Evolutionary conservation across 768 basidiomycete genomes (phyloP).

Genomic region (Boletus huronensis): DNA sequence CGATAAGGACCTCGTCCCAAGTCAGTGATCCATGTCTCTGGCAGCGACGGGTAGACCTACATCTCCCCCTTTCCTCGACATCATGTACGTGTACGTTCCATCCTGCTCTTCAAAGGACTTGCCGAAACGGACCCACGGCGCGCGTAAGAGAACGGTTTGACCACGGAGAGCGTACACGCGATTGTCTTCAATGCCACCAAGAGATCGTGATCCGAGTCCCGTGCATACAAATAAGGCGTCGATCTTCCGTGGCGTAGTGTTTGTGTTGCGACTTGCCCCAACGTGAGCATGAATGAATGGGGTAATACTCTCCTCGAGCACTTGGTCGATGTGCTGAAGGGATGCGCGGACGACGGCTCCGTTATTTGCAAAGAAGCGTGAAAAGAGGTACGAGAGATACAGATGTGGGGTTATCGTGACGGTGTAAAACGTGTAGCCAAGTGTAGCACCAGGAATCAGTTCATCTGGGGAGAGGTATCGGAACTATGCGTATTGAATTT

Average conservation of each 20-base stretch:
- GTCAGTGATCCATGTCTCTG: not conserved
- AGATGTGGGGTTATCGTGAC: slow-evolving; percentile 61
- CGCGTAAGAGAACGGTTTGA: slow-evolving; percentile 39
- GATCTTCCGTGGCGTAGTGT: not conserved
- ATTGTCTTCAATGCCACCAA: slow-evolving; percentile 46
- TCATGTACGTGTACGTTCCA: slow-evolving; percentile 33
- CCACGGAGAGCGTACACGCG: slow-evolving; percentile 41
- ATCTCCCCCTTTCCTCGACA: slow-evolving; percentile 34
- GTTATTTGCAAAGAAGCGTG: slow-evolving; percentile 50
- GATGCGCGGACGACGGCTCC: slow-evolving; percentile 55
- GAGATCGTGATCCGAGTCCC: slow-evolving; percentile 50
- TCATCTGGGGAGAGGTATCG: slow-evolving; percentile 37
- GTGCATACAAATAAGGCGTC: slow-evolving; percentile 48
- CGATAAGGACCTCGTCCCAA: slow-evolving; percentile 43
- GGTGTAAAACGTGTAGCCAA: slow-evolving; percentile 57
- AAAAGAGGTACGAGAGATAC: slow-evolving; percentile 58
- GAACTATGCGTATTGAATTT: slow-evolving; percentile 12
- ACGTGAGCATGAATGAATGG: not conserved
- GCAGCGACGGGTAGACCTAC: slow-evolving; percentile 25
- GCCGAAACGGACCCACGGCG: slow-evolving; percentile 41
- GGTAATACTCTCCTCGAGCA: slow-evolving; percentile 26
- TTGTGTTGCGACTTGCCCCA: not conserved
- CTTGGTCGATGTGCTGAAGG: slow-evolving; percentile 62
- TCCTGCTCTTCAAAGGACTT: slow-evolving; percentile 21
- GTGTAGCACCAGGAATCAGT: slow-evolving; percentile 38